Base-by-base conservation (phyloP, 2,329 filamentous ascomycete species). In the Metarhizium brunneum region DNA sequence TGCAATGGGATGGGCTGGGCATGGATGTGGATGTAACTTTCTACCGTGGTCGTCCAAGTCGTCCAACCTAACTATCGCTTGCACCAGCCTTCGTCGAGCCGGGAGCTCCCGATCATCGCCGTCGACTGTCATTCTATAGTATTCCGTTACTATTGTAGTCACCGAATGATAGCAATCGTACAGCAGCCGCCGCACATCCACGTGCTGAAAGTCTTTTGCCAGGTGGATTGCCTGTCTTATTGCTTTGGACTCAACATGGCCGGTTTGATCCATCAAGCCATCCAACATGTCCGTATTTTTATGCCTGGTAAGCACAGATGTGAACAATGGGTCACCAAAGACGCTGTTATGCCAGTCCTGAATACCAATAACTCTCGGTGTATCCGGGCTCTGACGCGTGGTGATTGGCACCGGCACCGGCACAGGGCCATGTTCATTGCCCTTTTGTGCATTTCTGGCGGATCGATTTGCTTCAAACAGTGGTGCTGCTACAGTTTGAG, bases 281-380 rank as follows among this genome's bases (percentile, higher is more conserved):
- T 67, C 65, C 30, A 80, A 65, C 38, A 83, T 77, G 0, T 74
- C 71, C 13, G 69, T 61, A 4, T 70, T 75, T 0, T 76, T 71
- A 18, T 70, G 64, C 14, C 74, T 71, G 61, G 70, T 73, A 60
- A 84, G 81, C 6, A 72, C 71, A 3, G 69, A 71, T 2, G 77
- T 73, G 52, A 86, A 70, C 2, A 85, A 64, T 0, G 82, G 81
- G 58, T 85, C 83, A 11, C 82, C 82, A 59, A 85, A 85, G 11
- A 84, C 60, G 47, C 78, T 77, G 56, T 76, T 78, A 57, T 78
- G 78, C 82, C 82, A 85, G 66, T 82, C 79, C 36, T 73, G 72
- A n/a, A 85, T 53, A 6, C 55, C 56, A 4, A 55, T 53, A 45
- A 60, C 55, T 14, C 42, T 14, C 4, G 45, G 45, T 48, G 5